Conservation (phyloP, 345 rosid species). For the Ailanthus altissimus region DNA sequence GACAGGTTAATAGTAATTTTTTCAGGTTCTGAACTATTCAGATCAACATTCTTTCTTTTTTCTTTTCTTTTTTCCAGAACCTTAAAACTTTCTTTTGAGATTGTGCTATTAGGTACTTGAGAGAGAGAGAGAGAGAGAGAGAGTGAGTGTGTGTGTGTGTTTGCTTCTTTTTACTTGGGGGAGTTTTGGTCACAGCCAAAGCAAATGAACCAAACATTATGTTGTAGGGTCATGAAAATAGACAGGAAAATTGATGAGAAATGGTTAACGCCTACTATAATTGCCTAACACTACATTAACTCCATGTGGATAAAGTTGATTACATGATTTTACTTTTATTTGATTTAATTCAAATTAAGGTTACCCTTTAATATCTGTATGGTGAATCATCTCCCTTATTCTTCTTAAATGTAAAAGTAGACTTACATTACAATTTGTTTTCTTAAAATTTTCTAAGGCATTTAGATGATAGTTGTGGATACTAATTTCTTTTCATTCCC, state of each 20-base stretch:
- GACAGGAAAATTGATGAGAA: conserved; percentile 26
- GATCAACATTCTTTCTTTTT: conserved; percentile 24
- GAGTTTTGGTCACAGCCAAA: conserved; percentile 1
- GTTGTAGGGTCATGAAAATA: conserved; percentile 27
- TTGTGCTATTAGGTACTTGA: conserved; percentile 6
- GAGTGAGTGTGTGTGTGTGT: neutral
- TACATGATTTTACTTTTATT: neutral
- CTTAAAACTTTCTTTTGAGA: conserved; percentile 10
- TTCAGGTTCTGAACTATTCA: conserved; percentile 18
- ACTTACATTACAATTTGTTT: no score
- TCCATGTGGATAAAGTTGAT: conserved; percentile 42
- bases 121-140: neutral
- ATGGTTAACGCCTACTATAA: neutral
- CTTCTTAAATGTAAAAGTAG: no score
- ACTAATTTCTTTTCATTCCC: no score
- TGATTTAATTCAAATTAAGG: no score
- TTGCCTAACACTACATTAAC: conserved; percentile 24
- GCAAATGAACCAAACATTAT: conserved; percentile 5
- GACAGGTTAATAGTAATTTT: neutral
- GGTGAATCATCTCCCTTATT: no score
- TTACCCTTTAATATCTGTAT: no score
- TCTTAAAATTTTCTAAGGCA: no score
- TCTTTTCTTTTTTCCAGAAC: conserved; percentile 27
- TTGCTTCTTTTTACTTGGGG: no score
- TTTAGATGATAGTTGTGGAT: no score